Evolutionary conservation across 148 eudicot genomes (phyloP), one percentile per base, ranked within the genome.

Genomic region (Amaranthus palmeri): DNA sequence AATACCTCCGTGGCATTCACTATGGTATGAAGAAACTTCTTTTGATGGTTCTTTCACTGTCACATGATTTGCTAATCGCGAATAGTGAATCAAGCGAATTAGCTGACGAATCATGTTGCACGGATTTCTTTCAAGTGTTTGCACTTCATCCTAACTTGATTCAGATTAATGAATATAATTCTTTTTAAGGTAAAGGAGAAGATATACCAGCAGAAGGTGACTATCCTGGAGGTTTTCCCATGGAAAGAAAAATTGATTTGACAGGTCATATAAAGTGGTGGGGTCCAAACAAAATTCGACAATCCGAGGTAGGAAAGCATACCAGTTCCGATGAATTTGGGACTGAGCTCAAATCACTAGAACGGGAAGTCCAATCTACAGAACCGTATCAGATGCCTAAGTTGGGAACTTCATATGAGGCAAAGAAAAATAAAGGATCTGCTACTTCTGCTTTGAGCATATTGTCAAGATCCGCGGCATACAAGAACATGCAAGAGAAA

Each of bases 311-410:
- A 10, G 55, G 69, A 64, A 91, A 82, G 71, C 83, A 78, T 40
- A 84, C 82, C 55, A 76, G 76, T 70, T 61, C 84, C 18, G 99
- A 92, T 71, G 97, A 91, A 59, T 79, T 84, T 68, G 84, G 85
- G 76, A 79, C 80, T 65, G 99, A 95, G 71, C 93, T 91, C 55
- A 95, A 85, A 83, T 76, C 90, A 49, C 74, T 87, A 41, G 96
- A 91, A 65, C 78, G 85, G 66, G 84, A 85, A 43, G 68, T 68
- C 69, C 83, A 80, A 72, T 78, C 90, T 11, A 86, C 96, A 15
- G 90, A 91, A 75, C 97, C 97, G 52, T 95, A 95, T 80, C 90
- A 95, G 83, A 84, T 95, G 96, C 99, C 99, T 12, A 82, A 82
- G 69, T 75, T 95, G 76, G 96, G 99, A 49, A 71, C 87, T 53